phyloP scores from a whole-genome alignment of 2,329 filamentous ascomycete species.

The Emmonsiellopsis sp. region DNA sequence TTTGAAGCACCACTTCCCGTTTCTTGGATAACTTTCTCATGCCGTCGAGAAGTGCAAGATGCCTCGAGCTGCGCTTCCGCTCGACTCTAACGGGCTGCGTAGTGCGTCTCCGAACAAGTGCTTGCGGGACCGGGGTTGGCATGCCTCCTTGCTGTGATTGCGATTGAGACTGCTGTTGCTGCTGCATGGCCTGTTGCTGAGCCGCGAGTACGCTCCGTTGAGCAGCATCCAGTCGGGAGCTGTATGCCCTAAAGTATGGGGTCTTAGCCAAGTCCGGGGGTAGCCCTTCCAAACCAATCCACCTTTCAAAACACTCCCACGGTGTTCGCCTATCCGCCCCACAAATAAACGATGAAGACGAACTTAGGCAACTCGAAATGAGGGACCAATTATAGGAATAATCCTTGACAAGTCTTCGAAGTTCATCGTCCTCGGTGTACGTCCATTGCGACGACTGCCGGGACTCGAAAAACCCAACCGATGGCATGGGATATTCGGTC shows the following conservation, averaged over 20 bases:
- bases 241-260: conserved; percentile 78
- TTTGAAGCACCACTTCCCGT: conserved; percentile 72
- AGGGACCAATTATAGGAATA: conserved; percentile 98
- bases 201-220: conserved; percentile 50
- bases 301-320: conserved; percentile 98
- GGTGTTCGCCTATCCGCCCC: conserved; percentile 83
- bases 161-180: conserved; percentile 45
- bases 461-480: conserved; percentile 80
- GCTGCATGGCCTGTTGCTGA: conserved; percentile 41
- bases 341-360: conserved; percentile 68
- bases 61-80: conserved; percentile 72
- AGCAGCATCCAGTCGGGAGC: conserved; percentile 53
- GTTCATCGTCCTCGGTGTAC: conserved; percentile 77
- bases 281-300: conserved; percentile 83
- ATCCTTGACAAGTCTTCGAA: conserved; percentile 75
- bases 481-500: conserved; percentile 83
- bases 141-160: conserved; percentile 12
- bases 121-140: conserved; percentile 43
- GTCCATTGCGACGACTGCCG: conserved; percentile 87
- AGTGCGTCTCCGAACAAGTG: conserved; percentile 57
- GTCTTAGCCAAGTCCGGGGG: conserved; percentile 92
- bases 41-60: conserved; percentile 80
- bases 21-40: conserved; percentile 96
- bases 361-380: conserved; percentile 69
- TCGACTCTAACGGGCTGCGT: conserved; percentile 74